phyloP scores from a whole-genome alignment of 768 basidiomycete genomes.

The Cyclocybe cylindracea region DNA sequence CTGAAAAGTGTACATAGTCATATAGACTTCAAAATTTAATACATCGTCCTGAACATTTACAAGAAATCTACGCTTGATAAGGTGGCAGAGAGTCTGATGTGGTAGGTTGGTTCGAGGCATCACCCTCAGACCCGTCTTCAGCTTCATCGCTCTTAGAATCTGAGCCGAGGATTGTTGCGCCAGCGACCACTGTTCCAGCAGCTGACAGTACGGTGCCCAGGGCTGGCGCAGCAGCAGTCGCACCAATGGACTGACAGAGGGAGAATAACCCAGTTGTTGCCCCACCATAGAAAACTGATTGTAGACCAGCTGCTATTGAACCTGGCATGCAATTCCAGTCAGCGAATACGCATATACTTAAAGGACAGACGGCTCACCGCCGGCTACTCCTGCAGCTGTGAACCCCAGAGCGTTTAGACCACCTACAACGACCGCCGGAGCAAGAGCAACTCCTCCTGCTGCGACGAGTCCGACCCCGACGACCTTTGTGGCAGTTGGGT shows the following conservation, averaged over 20 bases:
- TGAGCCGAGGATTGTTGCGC: neutral
- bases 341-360: neutral
- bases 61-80: too few relatives aligned
- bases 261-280: constrained; percentile 22
- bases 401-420: constrained; percentile 15
- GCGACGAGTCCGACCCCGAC: constrained; percentile 11
- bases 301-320: constrained; percentile 12
- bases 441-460: constrained; percentile 12
- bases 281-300: constrained; percentile 14
- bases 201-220: constrained; percentile 7
- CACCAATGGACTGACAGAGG: constrained; percentile 19
- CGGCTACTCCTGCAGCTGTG: constrained; percentile 14
- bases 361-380: neutral
- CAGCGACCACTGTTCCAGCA: constrained; percentile 6
- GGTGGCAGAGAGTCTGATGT: too few relatives aligned
- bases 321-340: constrained; percentile 2
- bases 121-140: too few relatives aligned
- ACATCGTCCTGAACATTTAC: too few relatives aligned
- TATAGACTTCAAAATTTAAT: too few relatives aligned
- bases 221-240: constrained; percentile 11
- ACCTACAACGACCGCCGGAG: constrained; percentile 8
- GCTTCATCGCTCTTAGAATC: too few relatives aligned
- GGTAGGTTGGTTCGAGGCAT: too few relatives aligned
- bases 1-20: too few relatives aligned
- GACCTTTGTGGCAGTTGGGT: constrained; percentile 3